Conservation (phyloP, 768 basidiomycete genomes). For the Russula abietina region DNA sequence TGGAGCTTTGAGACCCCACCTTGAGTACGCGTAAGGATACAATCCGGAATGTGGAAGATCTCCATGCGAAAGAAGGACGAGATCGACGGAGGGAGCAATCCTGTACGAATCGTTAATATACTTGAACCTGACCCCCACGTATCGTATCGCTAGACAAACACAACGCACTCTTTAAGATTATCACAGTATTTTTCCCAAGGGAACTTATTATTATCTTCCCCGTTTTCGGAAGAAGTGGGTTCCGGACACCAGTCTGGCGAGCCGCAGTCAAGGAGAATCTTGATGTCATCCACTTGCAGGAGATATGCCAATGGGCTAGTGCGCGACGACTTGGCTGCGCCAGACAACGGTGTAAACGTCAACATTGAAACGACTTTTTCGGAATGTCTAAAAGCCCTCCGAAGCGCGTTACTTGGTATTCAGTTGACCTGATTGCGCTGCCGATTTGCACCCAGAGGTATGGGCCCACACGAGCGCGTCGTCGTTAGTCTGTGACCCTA, state of each 20-base stretch:
- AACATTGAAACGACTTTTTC: slow-evolving; percentile 55
- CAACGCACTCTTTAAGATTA: slow-evolving; percentile 58
- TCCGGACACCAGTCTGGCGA: slow-evolving; percentile 83
- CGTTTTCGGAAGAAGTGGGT: slow-evolving; percentile 27
- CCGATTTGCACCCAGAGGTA: no score
- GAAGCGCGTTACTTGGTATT: no score
- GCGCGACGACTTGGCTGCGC: slow-evolving; percentile 63
- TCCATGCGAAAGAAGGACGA: slow-evolving; percentile 92
- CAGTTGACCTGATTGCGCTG: no score
- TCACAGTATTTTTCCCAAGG: slow-evolving; percentile 63
- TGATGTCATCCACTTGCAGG: slow-evolving; percentile 89
- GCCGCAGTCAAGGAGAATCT: slow-evolving; percentile 92
- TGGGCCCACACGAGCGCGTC: no score
- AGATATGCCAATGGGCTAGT: slow-evolving; percentile 73
- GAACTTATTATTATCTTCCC: slow-evolving; percentile 33
- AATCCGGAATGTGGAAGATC: slow-evolving; percentile 84
- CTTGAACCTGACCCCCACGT: background rate
- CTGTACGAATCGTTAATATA: slow-evolving; percentile 36
- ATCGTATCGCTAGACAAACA: background rate
- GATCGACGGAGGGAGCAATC: slow-evolving; percentile 72
- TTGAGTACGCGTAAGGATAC: slow-evolving; percentile 86
- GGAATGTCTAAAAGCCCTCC: background rate
- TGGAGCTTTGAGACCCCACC: slow-evolving; percentile 83
- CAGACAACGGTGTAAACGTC: slow-evolving; percentile 88
- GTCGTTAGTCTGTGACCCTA: no score